Base-by-base conservation (phyloP, 495 filamentous ascomycete genomes). In the Baudoinia panamericana region DNA sequence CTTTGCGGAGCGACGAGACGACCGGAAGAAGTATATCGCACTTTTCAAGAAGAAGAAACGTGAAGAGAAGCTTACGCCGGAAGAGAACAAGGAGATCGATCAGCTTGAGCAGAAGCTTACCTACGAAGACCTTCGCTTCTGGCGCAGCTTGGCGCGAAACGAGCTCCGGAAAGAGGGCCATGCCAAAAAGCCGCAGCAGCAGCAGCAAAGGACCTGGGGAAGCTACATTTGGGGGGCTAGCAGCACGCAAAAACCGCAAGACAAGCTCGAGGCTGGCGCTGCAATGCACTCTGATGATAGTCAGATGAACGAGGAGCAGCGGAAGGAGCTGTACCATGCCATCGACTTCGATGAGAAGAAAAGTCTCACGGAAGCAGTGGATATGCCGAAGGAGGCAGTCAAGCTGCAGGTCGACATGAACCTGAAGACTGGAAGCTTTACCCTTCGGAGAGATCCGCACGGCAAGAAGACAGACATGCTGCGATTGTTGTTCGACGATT, bases 311-410 rank as follows among this genome's bases (percentile, higher is more conserved):
- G 92, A 97, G 40, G 76, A 94, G 58, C 86, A 97, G 57, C 77
- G 87, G 30, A 85, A 96, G 57, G 90, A 96, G 64, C 72, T 97
- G 7, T 97, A 97, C 54, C 82, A 84, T 49, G 92, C 84, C 24
- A 97, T 97, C 49, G 86, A 95, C 54, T 97, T 86, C 82, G 83
- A 97, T 51, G 90, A 97, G 63, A 95, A 95, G 67, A 81, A 86
- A 36, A 78, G 78, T 2, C 69, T 97, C 23, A 67, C 83, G 0
- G 87, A 90, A 46, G 78, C 78, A 39, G 80, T 97, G 19, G 87
- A 96, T 54, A 69, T 82, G 34, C 90, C 90, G 0, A 74, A 80
- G 31, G 92, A 97, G 45, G 83, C 82, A 36, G 72, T 95, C 39
- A 93, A 95, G 62, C 65, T 95, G 54, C 83, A 95, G 57, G 64